Conservation (phyloP, 805 yeast genomes). For the Barnettozyma botsteinii region DNA sequence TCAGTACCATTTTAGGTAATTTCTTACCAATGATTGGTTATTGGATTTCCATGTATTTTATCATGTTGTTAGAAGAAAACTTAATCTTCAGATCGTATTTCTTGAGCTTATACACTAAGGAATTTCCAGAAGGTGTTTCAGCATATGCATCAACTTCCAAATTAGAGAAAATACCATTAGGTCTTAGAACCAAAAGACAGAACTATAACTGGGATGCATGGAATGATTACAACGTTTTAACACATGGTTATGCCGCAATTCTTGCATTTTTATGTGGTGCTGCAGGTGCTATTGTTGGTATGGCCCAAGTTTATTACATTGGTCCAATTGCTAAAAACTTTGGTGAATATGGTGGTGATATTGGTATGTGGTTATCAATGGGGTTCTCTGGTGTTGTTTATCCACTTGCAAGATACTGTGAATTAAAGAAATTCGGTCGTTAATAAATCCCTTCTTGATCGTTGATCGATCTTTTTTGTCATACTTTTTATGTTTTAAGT, state of each 20-base stretch:
- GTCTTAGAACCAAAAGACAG: slow-evolving; percentile 28
- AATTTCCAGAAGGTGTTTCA: slow-evolving; percentile 29
- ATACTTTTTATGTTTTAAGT: too few species aligned
- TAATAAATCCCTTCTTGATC: too few species aligned
- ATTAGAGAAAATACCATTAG: slow-evolving; percentile 3
- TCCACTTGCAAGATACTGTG: slow-evolving; percentile 61
- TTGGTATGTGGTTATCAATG: slow-evolving; percentile 77
- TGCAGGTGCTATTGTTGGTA: slow-evolving; percentile 79
- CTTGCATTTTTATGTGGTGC: slow-evolving; percentile 63
- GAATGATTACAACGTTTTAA: slow-evolving; percentile 55
- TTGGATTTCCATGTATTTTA: slow-evolving; percentile 80
- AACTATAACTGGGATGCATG: slow-evolving; percentile 71
- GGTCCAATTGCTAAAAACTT: slow-evolving; percentile 66
- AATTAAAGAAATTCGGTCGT: slow-evolving; percentile 50
- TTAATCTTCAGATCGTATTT: slow-evolving; percentile 52
- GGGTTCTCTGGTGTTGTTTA: slow-evolving; percentile 62
- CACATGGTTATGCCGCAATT: slow-evolving; percentile 69
- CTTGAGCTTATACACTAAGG: slow-evolving; percentile 38
- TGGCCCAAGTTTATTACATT: slow-evolving; percentile 80
- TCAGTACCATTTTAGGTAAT: slow-evolving; percentile 67
- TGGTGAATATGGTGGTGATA: slow-evolving; percentile 70
- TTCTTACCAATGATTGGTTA: slow-evolving; percentile 89
- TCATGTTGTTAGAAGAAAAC: slow-evolving; percentile 68
- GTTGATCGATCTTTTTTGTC: too few species aligned
- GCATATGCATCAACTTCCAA: slow-evolving; percentile 1